Percentiles rank a stretch among this genome's conserved stretches.
Evolutionary conservation across 495 filamentous ascomycete genomes (phyloP).

Genomic region (Penicillium egyptiacum): DNA sequence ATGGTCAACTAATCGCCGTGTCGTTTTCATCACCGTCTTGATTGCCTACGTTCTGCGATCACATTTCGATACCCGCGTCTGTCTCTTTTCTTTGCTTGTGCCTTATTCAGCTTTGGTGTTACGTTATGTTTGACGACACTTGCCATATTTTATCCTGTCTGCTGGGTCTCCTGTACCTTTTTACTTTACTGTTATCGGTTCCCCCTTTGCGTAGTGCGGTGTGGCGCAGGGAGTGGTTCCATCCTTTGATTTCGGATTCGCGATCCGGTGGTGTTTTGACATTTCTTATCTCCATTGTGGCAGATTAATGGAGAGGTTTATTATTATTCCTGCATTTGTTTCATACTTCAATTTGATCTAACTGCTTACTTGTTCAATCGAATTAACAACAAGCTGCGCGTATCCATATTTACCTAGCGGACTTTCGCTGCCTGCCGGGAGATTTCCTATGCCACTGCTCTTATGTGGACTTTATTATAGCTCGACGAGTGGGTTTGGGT

Average conservation of each 20-base stretch:
- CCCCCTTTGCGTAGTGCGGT: conserved; percentile 20
- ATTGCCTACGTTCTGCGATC: conserved; percentile 4
- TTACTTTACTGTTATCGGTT: conserved; percentile 22
- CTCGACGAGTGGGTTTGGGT: too few relatives aligned
- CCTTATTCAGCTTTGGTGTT: background rate
- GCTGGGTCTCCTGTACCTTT: conserved; percentile 17
- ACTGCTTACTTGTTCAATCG: background rate
- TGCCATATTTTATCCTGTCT: background rate
- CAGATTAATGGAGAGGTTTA: background rate
- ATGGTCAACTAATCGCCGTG: conserved; percentile 16
- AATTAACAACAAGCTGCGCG: background rate
- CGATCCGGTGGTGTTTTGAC: conserved; percentile 23
- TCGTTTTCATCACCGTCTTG: conserved; percentile 2
- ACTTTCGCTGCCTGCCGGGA: background rate
- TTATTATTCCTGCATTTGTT: background rate
- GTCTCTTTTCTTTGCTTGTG: conserved; percentile 17
- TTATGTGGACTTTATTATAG: too few relatives aligned
- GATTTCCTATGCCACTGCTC: background rate
- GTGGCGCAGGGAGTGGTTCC: conserved; percentile 21
- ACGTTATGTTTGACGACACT: background rate
- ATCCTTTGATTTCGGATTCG: conserved; percentile 5
- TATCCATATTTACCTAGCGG: background rate
- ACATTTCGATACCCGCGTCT: conserved; percentile 21
- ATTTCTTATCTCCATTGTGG: background rate
- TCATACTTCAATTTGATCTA: conserved; percentile 2